Base-by-base conservation (phyloP, 148 eudicot genomes). In the Rhododendron kiyosumense region DNA sequence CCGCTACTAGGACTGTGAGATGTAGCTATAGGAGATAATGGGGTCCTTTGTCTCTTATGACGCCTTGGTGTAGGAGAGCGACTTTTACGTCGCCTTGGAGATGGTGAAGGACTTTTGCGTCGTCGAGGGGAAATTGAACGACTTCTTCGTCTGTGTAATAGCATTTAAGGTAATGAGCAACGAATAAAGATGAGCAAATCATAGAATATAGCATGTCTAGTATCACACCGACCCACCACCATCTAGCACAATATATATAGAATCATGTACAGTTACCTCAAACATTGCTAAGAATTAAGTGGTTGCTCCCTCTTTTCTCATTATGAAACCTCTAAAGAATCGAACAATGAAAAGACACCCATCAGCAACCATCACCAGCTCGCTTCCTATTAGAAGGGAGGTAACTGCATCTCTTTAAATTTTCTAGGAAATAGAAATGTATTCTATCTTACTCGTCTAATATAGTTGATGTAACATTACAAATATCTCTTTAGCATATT, bases 231-330 rank as follows among this genome's bases (percentile, higher is more conserved):
- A 81, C 88, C 84, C 88, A 87, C 90, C 89, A 85, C 76, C 15
- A 71, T 86, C 90, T 84, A 84, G 71, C 86, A 84, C 85, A 81
- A 75, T 85, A 89, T 57, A 87, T 84, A 86, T 43, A 87, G 88
- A 91, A 88, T 92, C 95, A 91, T 85, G 87, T 91, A 88, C 92
- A 88, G 86, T 95, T 94, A 95, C 96, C 99, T 95, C 93, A 91
- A 89, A 88, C 74, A 91, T 88, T 89, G 96, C 84, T 90, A 93
- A 91, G 92, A 91, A 90, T 91, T 94, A 92, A 90, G 94, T 88
- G 90, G 57, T 90, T 87, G 92, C 94, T 92, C 95, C 98, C 91
- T 88, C 98, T 90, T 95, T 94, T 91, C 93, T 91, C 93, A 93
- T 88, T 65, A 94, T 89, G 97, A 90, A 83, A 94, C 92, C 83